Evolutionary conservation across 2,329 filamentous ascomycete species (phyloP).

Genomic region (Xylariales sp.): DNA sequence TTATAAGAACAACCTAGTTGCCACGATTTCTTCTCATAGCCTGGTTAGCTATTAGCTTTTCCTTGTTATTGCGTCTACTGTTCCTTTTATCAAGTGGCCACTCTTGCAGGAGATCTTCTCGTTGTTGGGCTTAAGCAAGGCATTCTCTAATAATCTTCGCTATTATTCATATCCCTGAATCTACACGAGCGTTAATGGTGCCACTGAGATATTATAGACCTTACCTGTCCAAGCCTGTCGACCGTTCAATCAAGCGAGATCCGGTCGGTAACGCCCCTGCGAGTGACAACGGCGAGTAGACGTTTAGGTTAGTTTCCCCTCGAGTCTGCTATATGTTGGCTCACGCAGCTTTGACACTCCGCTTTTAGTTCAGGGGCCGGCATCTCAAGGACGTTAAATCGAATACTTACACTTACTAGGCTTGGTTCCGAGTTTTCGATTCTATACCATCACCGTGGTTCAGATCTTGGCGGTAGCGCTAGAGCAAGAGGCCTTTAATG

Average conservation of each 20-base stretch:
- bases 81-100: slow-evolving; percentile 20
- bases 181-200: slow-evolving; percentile 31
- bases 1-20: slow-evolving; percentile 8
- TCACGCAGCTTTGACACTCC: slow-evolving; percentile 18
- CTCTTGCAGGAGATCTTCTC: slow-evolving; percentile 20
- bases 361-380: slow-evolving; percentile 25
- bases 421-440: slow-evolving; percentile 23
- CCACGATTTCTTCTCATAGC: slow-evolving; percentile 3
- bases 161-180: slow-evolving; percentile 24
- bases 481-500: slow-evolving; percentile 40
- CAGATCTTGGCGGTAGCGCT: slow-evolving; percentile 39
- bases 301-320: slow-evolving; percentile 22
- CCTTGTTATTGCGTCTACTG: slow-evolving; percentile 6
- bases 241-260: slow-evolving; percentile 21
- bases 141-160: slow-evolving; percentile 13
- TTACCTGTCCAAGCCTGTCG: slow-evolving; percentile 20
- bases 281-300: slow-evolving; percentile 23
- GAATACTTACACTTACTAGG: slow-evolving; percentile 23
- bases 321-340: slow-evolving; percentile 19
- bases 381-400: slow-evolving; percentile 21
- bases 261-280: slow-evolving; percentile 25
- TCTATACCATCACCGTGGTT: slow-evolving; percentile 31
- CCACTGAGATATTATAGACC: slow-evolving; percentile 26
- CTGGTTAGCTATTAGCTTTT: slow-evolving; percentile 6
- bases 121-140: slow-evolving; percentile 12